These are phyloP conservation scores for Globisporangium recalcitrans DNA, from an alignment of 352 stramenopile genomes.

Conservation along the genomic window DNA sequence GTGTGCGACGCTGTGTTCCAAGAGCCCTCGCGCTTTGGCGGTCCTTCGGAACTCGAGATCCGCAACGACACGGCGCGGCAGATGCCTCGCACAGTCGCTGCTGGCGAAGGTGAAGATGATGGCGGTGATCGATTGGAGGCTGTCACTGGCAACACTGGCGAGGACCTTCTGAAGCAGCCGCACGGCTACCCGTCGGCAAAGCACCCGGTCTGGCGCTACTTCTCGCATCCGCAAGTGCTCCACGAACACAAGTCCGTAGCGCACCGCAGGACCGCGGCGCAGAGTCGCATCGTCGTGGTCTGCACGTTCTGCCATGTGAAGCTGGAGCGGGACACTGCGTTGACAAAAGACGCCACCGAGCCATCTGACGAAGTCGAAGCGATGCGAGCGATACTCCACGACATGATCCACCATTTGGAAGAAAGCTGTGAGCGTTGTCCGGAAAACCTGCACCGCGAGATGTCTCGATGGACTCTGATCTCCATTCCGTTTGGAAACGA, in stretches of 20 bases:
- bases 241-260: not conserved
- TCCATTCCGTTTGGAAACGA: not conserved
- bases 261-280: not conserved
- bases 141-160: not conserved
- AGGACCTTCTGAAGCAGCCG: not conserved
- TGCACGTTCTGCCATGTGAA: slow-evolving; percentile 5
- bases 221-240: not conserved
- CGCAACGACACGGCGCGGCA: not conserved
- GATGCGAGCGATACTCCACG: slow-evolving; percentile 4
- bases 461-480: not conserved
- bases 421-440: not conserved
- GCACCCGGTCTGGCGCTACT: slow-evolving; percentile 8
- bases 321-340: not conserved
- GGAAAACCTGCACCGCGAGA: not conserved
- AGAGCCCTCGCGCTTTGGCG: not conserved
- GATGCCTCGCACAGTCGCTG: not conserved
- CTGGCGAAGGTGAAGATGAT: not conserved
- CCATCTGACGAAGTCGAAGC: not conserved
- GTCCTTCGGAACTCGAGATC: not conserved
- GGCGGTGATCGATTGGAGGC: not conserved
- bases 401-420: slow-evolving; percentile 3
- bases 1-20: not conserved
- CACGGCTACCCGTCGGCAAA: slow-evolving; percentile 1
- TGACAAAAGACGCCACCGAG: not conserved
- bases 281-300: not conserved